Percentiles rank a stretch among this genome's conserved stretches.
Evolutionary conservation across 2,329 filamentous ascomycete species (phyloP).

Genomic region (Aspergillus caelatus): DNA sequence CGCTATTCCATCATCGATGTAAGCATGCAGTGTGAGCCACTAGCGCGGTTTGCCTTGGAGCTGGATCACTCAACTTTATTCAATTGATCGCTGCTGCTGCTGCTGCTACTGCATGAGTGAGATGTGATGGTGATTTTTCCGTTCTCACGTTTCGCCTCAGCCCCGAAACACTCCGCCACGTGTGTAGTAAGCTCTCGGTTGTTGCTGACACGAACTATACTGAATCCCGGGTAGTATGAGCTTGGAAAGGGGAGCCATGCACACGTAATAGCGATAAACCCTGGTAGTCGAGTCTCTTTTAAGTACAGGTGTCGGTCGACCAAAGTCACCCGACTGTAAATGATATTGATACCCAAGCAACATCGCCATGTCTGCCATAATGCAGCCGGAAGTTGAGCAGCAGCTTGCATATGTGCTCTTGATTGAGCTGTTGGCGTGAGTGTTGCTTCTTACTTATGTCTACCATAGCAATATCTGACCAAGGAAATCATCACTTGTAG

Average conservation of each 20-base stretch:
- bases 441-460: not conserved
- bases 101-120: not conserved
- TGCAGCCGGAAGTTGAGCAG: not conserved
- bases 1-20: not conserved
- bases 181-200: not conserved
- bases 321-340: not conserved
- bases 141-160: not conserved
- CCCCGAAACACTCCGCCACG: not conserved
- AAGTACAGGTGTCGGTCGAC: not conserved
- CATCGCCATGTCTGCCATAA: not conserved
- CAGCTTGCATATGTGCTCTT: constrained; percentile 2
- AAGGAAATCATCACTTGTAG: not conserved
- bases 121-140: not conserved
- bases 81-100: not conserved
- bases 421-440: constrained; percentile 1
- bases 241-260: not conserved
- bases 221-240: not conserved
- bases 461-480: not conserved
- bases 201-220: not conserved
- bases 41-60: not conserved
- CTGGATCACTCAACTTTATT: not conserved
- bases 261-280: not conserved
- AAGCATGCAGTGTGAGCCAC: not conserved
- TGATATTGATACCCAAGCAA: not conserved
- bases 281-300: not conserved